A percentile compares a stretch with the other conserved stretches of the same genome.
Conservation (phyloP, 192 early-diverging fungal genomes). For the Lobosporangium transversale region DNA sequence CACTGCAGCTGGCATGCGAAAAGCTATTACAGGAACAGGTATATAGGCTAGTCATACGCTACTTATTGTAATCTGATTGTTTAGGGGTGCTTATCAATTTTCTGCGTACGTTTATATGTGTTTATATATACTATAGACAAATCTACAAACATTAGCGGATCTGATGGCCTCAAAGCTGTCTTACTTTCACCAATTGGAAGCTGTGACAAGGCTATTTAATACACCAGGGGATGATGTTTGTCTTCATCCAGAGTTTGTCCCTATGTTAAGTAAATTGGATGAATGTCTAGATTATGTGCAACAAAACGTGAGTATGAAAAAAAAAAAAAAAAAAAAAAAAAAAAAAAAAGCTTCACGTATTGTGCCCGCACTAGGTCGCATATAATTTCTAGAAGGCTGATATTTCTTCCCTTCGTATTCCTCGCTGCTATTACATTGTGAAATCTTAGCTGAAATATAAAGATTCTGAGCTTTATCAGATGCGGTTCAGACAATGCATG, state of each 20-base stretch:
- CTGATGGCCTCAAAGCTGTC: constrained; percentile 68
- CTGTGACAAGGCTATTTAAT: constrained; percentile 80
- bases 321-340: too few relatives aligned
- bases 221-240: constrained; percentile 88
- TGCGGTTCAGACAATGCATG: constrained; percentile 95
- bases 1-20: constrained; percentile 84
- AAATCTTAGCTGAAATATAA: constrained; percentile 69
- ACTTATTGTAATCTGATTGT: too few relatives aligned
- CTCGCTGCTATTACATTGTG: too few relatives aligned
- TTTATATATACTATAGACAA: constrained; percentile 49
- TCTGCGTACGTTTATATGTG: too few relatives aligned
- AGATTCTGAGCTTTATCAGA: constrained; percentile 92
- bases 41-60: not conserved
- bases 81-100: not conserved
- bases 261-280: constrained; percentile 81
- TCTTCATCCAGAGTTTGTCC: constrained; percentile 79
- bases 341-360: not conserved
- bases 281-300: constrained; percentile 83
- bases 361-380: not conserved
- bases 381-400: not conserved
- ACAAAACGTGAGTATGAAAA: constrained; percentile 69
- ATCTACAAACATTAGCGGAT: constrained; percentile 66
- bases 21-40: constrained; percentile 76
- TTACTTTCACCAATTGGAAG: constrained; percentile 89
- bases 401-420: too few relatives aligned